phyloP scores from a whole-genome alignment of 306 rosid species.

The Cotoneaster glaucophyllus region DNA sequence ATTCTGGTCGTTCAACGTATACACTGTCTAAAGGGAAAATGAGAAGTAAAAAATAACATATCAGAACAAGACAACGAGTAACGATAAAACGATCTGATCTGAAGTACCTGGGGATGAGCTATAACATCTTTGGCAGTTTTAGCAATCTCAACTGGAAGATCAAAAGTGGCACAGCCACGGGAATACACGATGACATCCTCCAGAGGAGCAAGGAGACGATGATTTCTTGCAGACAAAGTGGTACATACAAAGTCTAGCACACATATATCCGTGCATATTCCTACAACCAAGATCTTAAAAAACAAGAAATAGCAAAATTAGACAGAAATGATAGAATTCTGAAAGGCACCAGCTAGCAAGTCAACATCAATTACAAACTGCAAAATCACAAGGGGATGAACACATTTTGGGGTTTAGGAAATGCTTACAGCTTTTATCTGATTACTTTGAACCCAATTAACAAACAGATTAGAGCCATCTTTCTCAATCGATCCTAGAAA shows the following conservation, averaged over 20 bases:
- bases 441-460: constrained; percentile 76
- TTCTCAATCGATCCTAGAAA: constrained; percentile 48
- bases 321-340: neutral
- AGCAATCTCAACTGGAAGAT: constrained; percentile 64
- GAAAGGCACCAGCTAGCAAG: neutral
- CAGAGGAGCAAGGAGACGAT: constrained; percentile 54
- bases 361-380: neutral
- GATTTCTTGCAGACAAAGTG: constrained; percentile 65
- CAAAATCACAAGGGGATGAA: constrained; percentile 6
- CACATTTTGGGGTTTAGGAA: neutral
- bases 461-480: constrained; percentile 73
- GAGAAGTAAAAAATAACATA: neutral
- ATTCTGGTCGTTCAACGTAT: neutral
- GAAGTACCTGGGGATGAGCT: constrained; percentile 83
- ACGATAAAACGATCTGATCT: neutral
- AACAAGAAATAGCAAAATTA: constrained; percentile 11
- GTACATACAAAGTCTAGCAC: constrained; percentile 81
- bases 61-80: neutral
- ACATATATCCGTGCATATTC: constrained; percentile 86
- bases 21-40: neutral
- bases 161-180: constrained; percentile 75
- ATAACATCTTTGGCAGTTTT: constrained; percentile 42
- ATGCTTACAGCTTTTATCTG: constrained; percentile 62
- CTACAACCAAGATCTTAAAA: constrained; percentile 66
- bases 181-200: constrained; percentile 81